phyloP scores from a whole-genome alignment of 192 early-diverging fungal species.

The Rhizophagus prolifer region DNA sequence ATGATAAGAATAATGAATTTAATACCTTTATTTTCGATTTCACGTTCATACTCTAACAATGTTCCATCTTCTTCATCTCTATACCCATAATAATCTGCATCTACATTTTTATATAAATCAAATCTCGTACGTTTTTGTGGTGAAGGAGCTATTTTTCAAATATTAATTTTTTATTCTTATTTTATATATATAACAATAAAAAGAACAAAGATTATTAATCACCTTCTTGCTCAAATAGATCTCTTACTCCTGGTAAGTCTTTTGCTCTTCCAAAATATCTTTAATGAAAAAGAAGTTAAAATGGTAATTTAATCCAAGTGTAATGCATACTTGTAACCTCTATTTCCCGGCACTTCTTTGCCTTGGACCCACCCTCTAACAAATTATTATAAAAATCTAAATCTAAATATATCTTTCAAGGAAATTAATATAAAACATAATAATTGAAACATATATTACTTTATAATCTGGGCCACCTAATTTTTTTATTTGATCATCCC shows the following conservation, averaged over 20 bases:
- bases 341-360: slow-evolving; percentile 80
- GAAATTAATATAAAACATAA: not conserved
- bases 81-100: slow-evolving; percentile 96
- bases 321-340: slow-evolving; percentile 82
- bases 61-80: slow-evolving; percentile 86
- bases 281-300: not conserved
- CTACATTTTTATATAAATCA: slow-evolving; percentile 76
- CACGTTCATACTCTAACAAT: slow-evolving; percentile 76
- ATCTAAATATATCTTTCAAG: not conserved
- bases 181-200: not conserved
- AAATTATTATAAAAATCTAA: not conserved
- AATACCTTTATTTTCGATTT: slow-evolving; percentile 52
- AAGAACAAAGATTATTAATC: slow-evolving; percentile 10
- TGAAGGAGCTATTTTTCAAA: slow-evolving; percentile 34
- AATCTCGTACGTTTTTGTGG: slow-evolving; percentile 56
- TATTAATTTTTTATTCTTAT: not conserved
- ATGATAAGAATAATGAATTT: not conserved
- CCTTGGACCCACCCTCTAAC: slow-evolving; percentile 77
- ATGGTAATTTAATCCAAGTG: not conserved
- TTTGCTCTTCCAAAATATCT: slow-evolving; percentile 95
- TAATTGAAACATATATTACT: slow-evolving; percentile 42
- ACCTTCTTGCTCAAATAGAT: slow-evolving; percentile 84
- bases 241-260: slow-evolving; percentile 90
- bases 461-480: slow-evolving; percentile 92
- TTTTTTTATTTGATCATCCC: slow-evolving; percentile 89